Conservation (phyloP, 78 protist species). For the Isochrysis galbana region DNA sequence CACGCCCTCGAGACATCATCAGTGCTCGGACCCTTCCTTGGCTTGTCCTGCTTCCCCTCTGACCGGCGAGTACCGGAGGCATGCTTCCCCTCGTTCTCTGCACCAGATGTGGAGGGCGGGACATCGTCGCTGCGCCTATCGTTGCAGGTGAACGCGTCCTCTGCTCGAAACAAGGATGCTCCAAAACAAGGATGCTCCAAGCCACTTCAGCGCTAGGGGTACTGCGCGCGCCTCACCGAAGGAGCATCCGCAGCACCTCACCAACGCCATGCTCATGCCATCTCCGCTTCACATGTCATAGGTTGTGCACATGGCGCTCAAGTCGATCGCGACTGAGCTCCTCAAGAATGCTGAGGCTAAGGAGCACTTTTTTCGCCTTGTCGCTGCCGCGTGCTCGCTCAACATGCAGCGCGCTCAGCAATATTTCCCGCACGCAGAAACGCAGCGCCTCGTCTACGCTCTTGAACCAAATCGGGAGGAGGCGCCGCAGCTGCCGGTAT, state of each 20-base stretch:
- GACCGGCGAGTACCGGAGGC: background rate
- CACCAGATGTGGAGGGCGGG: too few species aligned
- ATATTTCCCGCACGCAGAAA: background rate
- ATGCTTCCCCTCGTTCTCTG: background rate
- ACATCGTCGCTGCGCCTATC: conserved; percentile 6
- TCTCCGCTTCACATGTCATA: too few species aligned
- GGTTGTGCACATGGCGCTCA: too few species aligned
- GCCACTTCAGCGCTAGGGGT: too few species aligned
- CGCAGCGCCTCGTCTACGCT: background rate
- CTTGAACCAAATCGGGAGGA: too few species aligned
- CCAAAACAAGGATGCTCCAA: too few species aligned
- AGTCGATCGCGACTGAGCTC: background rate
- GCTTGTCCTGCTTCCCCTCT: background rate
- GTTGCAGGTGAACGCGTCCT: background rate
- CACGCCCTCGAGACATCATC: background rate
- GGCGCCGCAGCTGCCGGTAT: background rate
- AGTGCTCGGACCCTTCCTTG: background rate
- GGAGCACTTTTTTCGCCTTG: background rate
- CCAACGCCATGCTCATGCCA: too few species aligned
- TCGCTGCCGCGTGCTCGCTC: background rate
- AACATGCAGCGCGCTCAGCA: background rate
- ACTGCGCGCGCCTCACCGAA: too few species aligned
- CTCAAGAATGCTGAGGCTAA: background rate
- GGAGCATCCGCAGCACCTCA: too few species aligned
- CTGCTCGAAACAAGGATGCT: too few species aligned